Base-by-base conservation (phyloP, 2,329 filamentous ascomycete species). In the Colletotrichum graminicola region DNA sequence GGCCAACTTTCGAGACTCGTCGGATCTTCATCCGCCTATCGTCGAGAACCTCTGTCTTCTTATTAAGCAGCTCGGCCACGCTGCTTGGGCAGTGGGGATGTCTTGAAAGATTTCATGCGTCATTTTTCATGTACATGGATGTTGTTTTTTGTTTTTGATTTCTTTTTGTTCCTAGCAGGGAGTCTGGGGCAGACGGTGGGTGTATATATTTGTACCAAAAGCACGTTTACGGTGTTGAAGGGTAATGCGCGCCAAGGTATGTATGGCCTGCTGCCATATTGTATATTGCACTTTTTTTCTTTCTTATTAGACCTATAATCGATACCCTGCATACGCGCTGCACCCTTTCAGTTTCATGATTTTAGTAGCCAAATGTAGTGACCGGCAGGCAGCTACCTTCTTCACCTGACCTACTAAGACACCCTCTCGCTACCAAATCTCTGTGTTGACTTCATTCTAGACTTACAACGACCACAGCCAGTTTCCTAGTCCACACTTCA, bases 41-140 rank as follows among this genome's bases (percentile, higher is more conserved):
- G 90, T 93, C 1, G 90, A 92, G 75, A 93, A 93, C 72, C 78
- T 93, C 59, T 87, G 90, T 56, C 85, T 89, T 56, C 79, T 93
- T 74, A 87, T 93, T 75, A 86, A 86, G 73, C 89, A 90, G 73
- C 78, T 93, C 63, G 86, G 87, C 5, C 83, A 84, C 74, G 86
- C 87, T 5, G 85, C 86, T 12, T 79, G 79, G 76, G 79, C 77
- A 18, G 80, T 81, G 26, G 79, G 80, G 34, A 67, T 80, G 43
- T 73, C 74, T 26, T 77, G 65, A 72, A 18, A n/a, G n/a, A 32
- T 11, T 56, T 1, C 21, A n/a, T 34, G 21, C 23, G 36, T 36
- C 29, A 21, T 45, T 34, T 45, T 23, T 57, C 18, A 16, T 29
- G 49, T 41, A 36, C 26, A 55, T 32, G 32, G 23, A 12, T 41